Evolutionary conservation across 2,329 filamentous ascomycete genomes (phyloP).

Genomic region (Fusarium nelsonii): DNA sequence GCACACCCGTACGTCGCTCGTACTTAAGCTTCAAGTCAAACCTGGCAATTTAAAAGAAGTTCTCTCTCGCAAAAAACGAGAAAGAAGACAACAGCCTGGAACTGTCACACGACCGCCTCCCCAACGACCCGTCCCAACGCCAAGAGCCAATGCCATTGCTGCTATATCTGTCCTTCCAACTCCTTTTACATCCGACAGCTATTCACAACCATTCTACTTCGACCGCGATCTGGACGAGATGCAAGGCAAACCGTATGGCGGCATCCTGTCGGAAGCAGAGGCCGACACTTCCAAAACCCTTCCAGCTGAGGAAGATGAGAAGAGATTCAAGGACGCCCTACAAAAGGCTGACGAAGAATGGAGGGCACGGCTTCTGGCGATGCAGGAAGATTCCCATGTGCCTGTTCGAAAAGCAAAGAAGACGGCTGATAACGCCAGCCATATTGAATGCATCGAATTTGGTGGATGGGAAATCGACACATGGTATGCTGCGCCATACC

Average conservation of each 20-base stretch:
- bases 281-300: slow-evolving; percentile 92
- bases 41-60: slow-evolving; percentile 56
- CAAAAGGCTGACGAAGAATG: slow-evolving; percentile 93
- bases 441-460: slow-evolving; percentile 99
- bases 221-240: slow-evolving; percentile 90
- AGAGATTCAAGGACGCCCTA: slow-evolving; percentile 89
- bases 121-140: slow-evolving; percentile 44
- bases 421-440: slow-evolving; percentile 85
- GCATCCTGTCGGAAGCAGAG: slow-evolving; percentile 88
- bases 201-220: slow-evolving; percentile 84
- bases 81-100: slow-evolving; percentile 47
- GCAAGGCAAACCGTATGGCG: slow-evolving; percentile 95
- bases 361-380: slow-evolving; percentile 72
- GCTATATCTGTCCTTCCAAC: slow-evolving; percentile 60
- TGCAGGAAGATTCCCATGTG: slow-evolving; percentile 73
- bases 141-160: slow-evolving; percentile 35
- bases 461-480: slow-evolving; percentile 98
- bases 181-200: slow-evolving; percentile 69
- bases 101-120: slow-evolving; percentile 42
- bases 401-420: slow-evolving; percentile 78
- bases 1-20: slow-evolving; percentile 51
- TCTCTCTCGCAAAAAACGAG: slow-evolving; percentile 52
- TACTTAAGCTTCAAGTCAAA: slow-evolving; percentile 54
- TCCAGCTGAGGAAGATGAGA: slow-evolving; percentile 82
- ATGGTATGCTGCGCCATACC: slow-evolving; percentile 98